Evolutionary conservation across 2,329 filamentous ascomycete genomes (phyloP).

Genomic region (Xylariaceae sp.): DNA sequence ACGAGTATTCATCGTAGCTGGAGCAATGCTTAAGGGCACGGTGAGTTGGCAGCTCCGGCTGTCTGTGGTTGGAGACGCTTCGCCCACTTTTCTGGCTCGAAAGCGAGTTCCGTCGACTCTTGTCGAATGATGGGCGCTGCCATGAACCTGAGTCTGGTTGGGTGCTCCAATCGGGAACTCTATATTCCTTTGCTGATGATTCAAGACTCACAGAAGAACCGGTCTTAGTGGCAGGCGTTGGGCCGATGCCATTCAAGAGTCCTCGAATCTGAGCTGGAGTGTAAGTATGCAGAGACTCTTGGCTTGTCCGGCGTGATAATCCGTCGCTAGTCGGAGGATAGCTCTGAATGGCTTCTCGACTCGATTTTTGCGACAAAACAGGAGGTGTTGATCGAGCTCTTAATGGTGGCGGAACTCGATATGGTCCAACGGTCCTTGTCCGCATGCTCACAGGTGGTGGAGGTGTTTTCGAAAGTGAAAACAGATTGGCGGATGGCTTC

Average conservation of each 20-base stretch:
- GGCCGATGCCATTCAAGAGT: slow-evolving; percentile 14
- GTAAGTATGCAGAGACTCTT: slow-evolving; percentile 17
- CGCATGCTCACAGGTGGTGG: slow-evolving; percentile 42
- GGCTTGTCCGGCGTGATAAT: slow-evolving; percentile 15
- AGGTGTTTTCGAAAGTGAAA: slow-evolving; percentile 32
- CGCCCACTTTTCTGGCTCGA: slow-evolving; percentile 25
- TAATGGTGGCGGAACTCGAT: slow-evolving; percentile 33
- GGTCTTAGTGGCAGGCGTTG: slow-evolving; percentile 24
- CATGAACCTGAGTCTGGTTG: slow-evolving; percentile 27
- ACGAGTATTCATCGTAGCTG: slow-evolving; percentile 24
- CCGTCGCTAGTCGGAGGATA: slow-evolving; percentile 8
- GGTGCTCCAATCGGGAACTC: slow-evolving; percentile 26
- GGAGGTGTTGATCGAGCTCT: slow-evolving; percentile 36
- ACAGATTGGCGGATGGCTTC: slow-evolving; percentile 8
- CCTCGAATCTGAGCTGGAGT: slow-evolving; percentile 6
- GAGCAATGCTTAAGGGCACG: slow-evolving; percentile 21
- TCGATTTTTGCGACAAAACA: slow-evolving; percentile 25
- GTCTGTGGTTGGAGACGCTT: slow-evolving; percentile 15
- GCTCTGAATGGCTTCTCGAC: slow-evolving; percentile 28
- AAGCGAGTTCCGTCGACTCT: slow-evolving; percentile 32
- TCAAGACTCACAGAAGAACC: slow-evolving; percentile 22
- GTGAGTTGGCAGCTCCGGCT: slow-evolving; percentile 9
- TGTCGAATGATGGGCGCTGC: slow-evolving; percentile 24
- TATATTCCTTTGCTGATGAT: slow-evolving; percentile 11
- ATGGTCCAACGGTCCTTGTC: slow-evolving; percentile 34